These are phyloP conservation scores for Durio zibethinus DNA, from an alignment of 345 rosid species.

Conservation along the genomic window DNA sequence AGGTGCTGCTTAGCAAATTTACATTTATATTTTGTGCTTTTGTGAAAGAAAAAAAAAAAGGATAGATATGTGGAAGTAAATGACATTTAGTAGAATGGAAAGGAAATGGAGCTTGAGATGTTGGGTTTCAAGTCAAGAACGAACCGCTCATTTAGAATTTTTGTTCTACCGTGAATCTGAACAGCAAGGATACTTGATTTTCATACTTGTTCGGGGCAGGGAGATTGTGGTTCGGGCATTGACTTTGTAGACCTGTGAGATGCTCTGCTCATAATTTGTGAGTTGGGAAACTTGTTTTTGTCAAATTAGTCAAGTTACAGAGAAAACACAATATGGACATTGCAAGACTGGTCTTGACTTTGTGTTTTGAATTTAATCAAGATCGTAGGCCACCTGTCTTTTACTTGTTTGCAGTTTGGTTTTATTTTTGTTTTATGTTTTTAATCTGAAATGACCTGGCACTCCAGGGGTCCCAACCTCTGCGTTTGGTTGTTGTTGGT, in stretches of 20 bases:
- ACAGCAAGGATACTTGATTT: background rate
- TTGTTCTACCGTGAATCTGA: constrained; percentile 42
- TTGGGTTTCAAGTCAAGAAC: constrained; percentile 98
- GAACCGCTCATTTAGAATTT: constrained; percentile 81
- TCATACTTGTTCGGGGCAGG: constrained; percentile 37
- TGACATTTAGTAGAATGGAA: background rate
- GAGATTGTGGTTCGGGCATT: constrained; percentile 99
- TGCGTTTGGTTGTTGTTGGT: background rate
- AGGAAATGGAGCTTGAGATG: background rate
- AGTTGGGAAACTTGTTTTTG: constrained; percentile 4
- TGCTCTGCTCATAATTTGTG: background rate
- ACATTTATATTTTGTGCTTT: background rate
- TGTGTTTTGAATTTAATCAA: background rate
- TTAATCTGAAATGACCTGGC: too few species aligned
- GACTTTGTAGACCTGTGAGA: constrained; percentile 49
- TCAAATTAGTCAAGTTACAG: background rate
- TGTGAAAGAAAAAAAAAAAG: background rate
- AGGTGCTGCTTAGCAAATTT: background rate
- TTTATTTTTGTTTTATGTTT: background rate
- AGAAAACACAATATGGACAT: background rate
- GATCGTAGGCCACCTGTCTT: background rate
- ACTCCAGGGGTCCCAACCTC: background rate
- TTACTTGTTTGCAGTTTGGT: background rate
- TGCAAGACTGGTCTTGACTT: background rate
- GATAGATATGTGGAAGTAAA: background rate